phyloP scores from a whole-genome alignment of 495 filamentous ascomycete species.

The Neurospora sp. region DNA sequence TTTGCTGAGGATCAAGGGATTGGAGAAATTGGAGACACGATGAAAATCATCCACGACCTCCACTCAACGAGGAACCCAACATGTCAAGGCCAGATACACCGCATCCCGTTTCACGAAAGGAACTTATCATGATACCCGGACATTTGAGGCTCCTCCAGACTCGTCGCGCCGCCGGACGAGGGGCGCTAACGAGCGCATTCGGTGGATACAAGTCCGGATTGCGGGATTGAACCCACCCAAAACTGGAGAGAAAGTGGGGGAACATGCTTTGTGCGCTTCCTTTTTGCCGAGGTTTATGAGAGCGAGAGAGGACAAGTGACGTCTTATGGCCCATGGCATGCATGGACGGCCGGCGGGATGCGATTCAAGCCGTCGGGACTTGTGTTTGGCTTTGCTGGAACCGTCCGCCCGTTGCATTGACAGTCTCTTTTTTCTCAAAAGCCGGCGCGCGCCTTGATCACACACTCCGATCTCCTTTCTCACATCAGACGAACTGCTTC shows the following conservation, averaged over 20 bases:
- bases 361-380: not conserved
- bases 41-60: not conserved
- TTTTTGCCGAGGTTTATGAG: constrained; percentile 24
- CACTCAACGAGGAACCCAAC: not conserved
- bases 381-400: not conserved
- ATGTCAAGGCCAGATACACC: not conserved
- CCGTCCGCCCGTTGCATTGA: not conserved
- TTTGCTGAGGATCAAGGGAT: not conserved
- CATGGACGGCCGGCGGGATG: not conserved
- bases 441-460: not conserved
- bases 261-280: constrained; percentile 4
- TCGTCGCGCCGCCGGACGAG: not conserved
- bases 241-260: not conserved
- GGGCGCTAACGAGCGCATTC: not conserved
- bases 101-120: not conserved
- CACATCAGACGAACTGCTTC: not conserved
- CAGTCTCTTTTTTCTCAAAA: not conserved
- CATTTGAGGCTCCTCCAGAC: not conserved
- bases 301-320: constrained; percentile 12
- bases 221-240: not conserved
- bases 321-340: constrained; percentile 15
- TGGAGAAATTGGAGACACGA: not conserved
- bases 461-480: not conserved
- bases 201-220: not conserved
- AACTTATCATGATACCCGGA: not conserved